Percentiles rank a stretch among this genome's conserved stretches.
Conservation (phyloP, 2,329 filamentous ascomycete genomes). For the Fusarium continuum region DNA sequence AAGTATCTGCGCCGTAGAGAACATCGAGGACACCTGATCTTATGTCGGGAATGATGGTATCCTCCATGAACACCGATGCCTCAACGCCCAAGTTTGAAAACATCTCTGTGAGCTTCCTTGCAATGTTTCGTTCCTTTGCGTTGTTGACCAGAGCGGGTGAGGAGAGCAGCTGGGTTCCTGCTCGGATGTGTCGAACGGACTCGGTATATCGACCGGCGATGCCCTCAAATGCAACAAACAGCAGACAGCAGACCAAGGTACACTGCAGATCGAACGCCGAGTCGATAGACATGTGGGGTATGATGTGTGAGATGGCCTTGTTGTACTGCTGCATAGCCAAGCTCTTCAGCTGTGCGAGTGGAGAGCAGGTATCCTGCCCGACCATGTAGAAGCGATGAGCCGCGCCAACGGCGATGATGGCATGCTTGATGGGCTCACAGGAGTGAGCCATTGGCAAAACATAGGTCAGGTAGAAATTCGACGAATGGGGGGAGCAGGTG, state of each 20-base stretch:
- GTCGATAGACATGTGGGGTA: conserved; percentile 24
- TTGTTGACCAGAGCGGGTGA: neutral
- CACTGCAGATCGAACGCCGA: conserved; percentile 24
- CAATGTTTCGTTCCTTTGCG: neutral
- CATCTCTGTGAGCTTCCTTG: conserved; percentile 33
- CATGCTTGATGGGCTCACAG: conserved; percentile 19
- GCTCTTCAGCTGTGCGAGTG: conserved; percentile 25
- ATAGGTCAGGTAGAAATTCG: conserved; percentile 24
- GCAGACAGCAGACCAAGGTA: conserved; percentile 33
- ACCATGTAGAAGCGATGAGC: conserved; percentile 31
- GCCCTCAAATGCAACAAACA: conserved; percentile 39
- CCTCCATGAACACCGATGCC: conserved; percentile 35
- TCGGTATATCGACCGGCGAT: conserved; percentile 37
- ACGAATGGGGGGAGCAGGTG: conserved; percentile 7
- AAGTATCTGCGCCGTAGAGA: neutral
- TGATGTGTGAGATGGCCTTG: conserved; percentile 31
- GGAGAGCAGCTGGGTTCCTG: conserved; percentile 21
- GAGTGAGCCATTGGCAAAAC: conserved; percentile 28
- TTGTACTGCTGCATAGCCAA: conserved; percentile 36
- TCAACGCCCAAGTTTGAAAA: conserved; percentile 32
- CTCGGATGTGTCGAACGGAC: conserved; percentile 31
- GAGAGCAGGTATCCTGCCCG: conserved; percentile 20
- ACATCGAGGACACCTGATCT: neutral
- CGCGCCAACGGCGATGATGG: conserved; percentile 29
- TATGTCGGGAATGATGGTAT: conserved; percentile 9